Base-by-base conservation (phyloP, 129 eudicot genomes). In the Saussurea involucrata region DNA sequence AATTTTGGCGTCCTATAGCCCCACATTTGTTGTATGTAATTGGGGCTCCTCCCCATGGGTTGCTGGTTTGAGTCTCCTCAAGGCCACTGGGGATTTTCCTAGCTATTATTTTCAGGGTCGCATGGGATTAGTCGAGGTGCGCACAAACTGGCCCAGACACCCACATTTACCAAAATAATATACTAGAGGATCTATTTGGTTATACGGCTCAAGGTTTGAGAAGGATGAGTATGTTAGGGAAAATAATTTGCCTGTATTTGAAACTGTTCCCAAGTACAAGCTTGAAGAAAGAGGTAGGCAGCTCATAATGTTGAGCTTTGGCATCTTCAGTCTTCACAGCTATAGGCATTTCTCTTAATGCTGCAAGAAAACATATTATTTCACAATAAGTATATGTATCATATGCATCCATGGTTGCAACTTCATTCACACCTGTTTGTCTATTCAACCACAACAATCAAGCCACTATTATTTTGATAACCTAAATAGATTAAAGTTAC, bases 261-360 rank as follows among this genome's bases (percentile, higher is more conserved):
- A 90, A 78, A 79, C 92, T 91, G 76, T 92, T 75, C 32, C 99
- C 99, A 24, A 95, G 96, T 33, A 92, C 99, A 81, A 95, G 88
- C 85, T 92, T 86, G 84, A 95, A 95, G 92, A 95, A 95, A 78
- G 96, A 84, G 71, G 99, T 95, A 69, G 99, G 97, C 29, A 95
- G 78, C 73, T 95, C 99, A 82, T 95, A 95, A 69, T 95, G 99
- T 80, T 95, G 99, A 64, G 83, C 29, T 76, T 95, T 95, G 18
- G 99, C 77, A 53, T 69, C 85, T 27, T 95, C 99, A 8, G 96
- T 92, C 86, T 88, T 83, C 53, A 95, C 83, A 40, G 97, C 97
- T 65, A 95, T 95, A 11, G 97, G 94, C 96, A 92, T 92, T 72
- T 88, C 96, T 60, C 74, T 86, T 80, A 92, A 83, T 34, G 99